Evolutionary conservation across 2,329 filamentous ascomycete species (phyloP).

Genomic region (Ceratocystis papillata): DNA sequence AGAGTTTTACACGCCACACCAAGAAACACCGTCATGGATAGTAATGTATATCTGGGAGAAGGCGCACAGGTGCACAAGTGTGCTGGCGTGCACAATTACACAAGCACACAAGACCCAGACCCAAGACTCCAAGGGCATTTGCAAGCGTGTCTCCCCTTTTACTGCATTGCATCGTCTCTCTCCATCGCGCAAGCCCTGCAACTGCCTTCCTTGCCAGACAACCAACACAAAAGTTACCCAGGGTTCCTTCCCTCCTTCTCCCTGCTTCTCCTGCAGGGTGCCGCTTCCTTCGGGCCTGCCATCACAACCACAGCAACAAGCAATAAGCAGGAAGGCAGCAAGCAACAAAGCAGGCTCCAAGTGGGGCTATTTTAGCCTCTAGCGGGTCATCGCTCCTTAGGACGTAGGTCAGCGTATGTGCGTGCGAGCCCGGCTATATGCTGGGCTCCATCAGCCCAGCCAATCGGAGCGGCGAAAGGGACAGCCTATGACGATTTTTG

Average conservation of each 20-base stretch:
- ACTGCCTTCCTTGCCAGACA: not conserved
- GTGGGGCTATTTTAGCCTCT: constrained; percentile 14
- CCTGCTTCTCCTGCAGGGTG: not conserved
- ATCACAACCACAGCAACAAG: constrained; percentile 1
- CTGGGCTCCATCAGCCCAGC: not conserved
- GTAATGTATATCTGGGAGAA: too few relatives aligned
- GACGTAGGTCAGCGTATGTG: not conserved
- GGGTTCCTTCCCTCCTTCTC: too few relatives aligned
- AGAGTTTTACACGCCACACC: constrained; percentile 7
- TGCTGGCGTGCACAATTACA: too few relatives aligned
- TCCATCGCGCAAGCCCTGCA: not conserved
- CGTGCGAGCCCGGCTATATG: not conserved
- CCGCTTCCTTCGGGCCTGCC: constrained; percentile 14
- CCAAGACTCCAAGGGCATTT: not conserved
- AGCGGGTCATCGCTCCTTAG: not conserved
- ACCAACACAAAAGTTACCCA: not conserved
- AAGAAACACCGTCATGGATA: too few relatives aligned
- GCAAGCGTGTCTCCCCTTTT: not conserved
- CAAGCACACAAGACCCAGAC: too few relatives aligned
- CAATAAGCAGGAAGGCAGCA: not conserved
- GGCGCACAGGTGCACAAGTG: too few relatives aligned
- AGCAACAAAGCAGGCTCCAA: constrained; percentile 1
- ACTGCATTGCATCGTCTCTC: not conserved
- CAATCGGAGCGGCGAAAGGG: not conserved
- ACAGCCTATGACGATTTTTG: constrained; percentile 7